phyloP scores from a whole-genome alignment of 345 rosid genomes.

The Ricinus communis region DNA sequence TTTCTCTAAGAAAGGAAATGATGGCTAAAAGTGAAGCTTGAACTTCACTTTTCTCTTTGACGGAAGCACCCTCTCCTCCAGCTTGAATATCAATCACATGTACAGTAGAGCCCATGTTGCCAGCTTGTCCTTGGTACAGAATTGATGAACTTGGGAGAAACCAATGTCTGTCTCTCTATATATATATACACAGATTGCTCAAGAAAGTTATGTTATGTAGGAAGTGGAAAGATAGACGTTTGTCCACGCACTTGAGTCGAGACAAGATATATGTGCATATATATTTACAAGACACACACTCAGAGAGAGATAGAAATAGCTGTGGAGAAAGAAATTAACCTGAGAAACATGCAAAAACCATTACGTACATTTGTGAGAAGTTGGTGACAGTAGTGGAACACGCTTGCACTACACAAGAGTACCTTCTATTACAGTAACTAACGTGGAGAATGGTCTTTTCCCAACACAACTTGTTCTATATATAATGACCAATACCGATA shows the following conservation, averaged over 20 bases:
- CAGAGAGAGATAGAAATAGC: too few relatives aligned
- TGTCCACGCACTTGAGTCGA: conserved; percentile 13
- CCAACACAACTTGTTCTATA: conserved; percentile 9
- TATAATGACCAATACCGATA: too few relatives aligned
- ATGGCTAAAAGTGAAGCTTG: background rate
- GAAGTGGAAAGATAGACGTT: background rate
- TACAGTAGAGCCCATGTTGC: conserved; percentile 38
- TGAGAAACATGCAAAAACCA: background rate
- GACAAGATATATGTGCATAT: too few relatives aligned
- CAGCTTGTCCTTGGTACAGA: background rate
- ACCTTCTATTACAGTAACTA: background rate
- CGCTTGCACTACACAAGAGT: conserved; percentile 38
- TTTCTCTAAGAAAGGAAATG: conserved; percentile 23
- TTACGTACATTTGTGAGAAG: background rate
- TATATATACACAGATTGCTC: background rate
- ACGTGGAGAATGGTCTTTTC: conserved; percentile 31
- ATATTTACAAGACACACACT: too few relatives aligned
- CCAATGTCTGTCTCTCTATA: conserved; percentile 18
- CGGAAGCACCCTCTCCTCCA: conserved; percentile 13
- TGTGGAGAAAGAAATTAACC: background rate
- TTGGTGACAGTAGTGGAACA: conserved; percentile 47
- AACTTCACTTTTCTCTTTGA: conserved; percentile 8
- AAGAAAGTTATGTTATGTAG: background rate
- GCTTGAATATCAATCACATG: conserved; percentile 34
- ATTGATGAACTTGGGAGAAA: conserved; percentile 1